Percentiles rank a stretch among this genome's conserved stretches.
These are phyloP conservation scores for Tritrichomonas musculus DNA, from an alignment of 208 protist genomes.

Conservation along the genomic window DNA sequence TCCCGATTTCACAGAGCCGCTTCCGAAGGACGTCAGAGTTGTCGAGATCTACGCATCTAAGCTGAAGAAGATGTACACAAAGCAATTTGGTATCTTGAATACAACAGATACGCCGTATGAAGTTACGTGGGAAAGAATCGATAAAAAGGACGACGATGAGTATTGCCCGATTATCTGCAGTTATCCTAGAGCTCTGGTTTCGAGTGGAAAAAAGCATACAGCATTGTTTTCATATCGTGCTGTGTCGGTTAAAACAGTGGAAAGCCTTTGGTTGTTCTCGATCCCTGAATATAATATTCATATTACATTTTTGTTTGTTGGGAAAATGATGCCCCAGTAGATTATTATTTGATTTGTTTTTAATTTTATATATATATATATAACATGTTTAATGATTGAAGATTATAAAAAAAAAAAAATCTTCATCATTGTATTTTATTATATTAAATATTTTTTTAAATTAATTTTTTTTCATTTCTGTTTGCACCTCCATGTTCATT, in stretches of 20 bases:
- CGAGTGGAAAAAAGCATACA: not conserved
- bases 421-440: no score
- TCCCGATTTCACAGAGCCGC: not conserved
- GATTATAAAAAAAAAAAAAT: no score
- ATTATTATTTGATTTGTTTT: no score
- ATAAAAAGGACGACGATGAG: not conserved
- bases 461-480: no score
- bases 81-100: slow-evolving; percentile 7
- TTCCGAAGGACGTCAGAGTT: not conserved
- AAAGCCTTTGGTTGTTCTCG: not conserved
- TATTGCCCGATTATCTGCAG: not conserved
- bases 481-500: no score
- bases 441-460: no score
- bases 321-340: slow-evolving; percentile 12
- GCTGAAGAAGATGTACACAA: not conserved
- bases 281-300: not conserved
- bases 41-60: not conserved
- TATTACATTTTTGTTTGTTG: not conserved
- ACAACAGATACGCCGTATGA: not conserved
- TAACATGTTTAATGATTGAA: no score
- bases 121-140: not conserved
- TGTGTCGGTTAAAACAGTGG: not conserved
- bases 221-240: not conserved
- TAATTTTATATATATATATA: no score
- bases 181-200: not conserved